phyloP scores from a whole-genome alignment of 495 filamentous ascomycete species.

The Aspergillus steynii region DNA sequence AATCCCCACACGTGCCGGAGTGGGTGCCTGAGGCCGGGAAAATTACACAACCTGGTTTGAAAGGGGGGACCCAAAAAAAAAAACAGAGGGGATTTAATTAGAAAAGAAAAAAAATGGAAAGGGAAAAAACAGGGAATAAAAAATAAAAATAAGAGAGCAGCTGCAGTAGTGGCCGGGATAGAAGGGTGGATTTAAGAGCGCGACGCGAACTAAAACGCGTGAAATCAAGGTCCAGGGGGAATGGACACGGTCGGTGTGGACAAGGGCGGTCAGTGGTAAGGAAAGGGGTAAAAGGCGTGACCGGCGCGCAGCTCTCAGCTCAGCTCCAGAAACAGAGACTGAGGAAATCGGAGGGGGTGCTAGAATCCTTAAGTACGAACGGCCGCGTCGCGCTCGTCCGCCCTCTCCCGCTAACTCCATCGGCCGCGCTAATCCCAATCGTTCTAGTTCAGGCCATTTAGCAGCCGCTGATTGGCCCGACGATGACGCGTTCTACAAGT shows the following conservation, averaged over 20 bases:
- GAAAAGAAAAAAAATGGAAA: slow-evolving; percentile 13
- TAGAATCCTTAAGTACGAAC: slow-evolving; percentile 55
- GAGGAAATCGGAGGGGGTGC: slow-evolving; percentile 49
- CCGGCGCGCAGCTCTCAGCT: slow-evolving; percentile 29
- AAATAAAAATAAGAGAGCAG: slow-evolving; percentile 17
- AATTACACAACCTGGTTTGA: slow-evolving; percentile 4
- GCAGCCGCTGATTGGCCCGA: slow-evolving; percentile 35
- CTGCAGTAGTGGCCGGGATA: slow-evolving; percentile 25
- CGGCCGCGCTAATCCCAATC: slow-evolving; percentile 36
- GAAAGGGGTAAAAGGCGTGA: slow-evolving; percentile 30
- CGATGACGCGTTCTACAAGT: slow-evolving; percentile 29
- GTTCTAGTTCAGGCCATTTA: slow-evolving; percentile 36
- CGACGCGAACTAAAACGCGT: slow-evolving; percentile 34
- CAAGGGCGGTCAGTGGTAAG: slow-evolving; percentile 12
- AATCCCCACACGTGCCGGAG: slow-evolving; percentile 15
- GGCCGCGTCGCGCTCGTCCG: slow-evolving; percentile 40
- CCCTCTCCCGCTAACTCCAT: slow-evolving; percentile 44
- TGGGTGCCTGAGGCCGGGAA: slow-evolving; percentile 24
- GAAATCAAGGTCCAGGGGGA: slow-evolving; percentile 20
- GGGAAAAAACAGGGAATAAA: slow-evolving; percentile 12
- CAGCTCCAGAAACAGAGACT: slow-evolving; percentile 41
- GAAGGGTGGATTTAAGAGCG: slow-evolving; percentile 19
- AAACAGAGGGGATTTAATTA: slow-evolving; percentile 12
- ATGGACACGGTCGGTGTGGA: slow-evolving; percentile 1
- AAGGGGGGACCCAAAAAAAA: slow-evolving; percentile 12